phyloP scores from a whole-genome alignment of 2,329 filamentous ascomycete genomes.

The Microdochium trichocladiopsis region DNA sequence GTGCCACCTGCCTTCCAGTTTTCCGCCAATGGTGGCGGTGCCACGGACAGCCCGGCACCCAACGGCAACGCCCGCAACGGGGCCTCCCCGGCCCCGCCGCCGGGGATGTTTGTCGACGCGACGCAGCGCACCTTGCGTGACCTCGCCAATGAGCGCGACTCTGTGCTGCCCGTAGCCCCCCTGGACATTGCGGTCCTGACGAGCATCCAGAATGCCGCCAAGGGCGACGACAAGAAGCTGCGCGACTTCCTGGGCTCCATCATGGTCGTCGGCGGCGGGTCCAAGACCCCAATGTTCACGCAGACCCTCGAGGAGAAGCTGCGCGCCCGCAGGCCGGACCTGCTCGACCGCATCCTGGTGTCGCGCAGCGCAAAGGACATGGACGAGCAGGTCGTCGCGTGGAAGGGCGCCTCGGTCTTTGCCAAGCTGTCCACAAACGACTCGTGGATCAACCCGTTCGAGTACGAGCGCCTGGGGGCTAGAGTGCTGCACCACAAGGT shows the following conservation, averaged over 20 bases:
- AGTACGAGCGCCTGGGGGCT: constrained; percentile 81
- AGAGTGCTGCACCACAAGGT: constrained; percentile 81
- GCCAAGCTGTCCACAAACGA: constrained; percentile 89
- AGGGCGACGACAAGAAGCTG: constrained; percentile 86
- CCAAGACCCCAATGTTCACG: constrained; percentile 73
- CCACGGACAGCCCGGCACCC: constrained; percentile 43
- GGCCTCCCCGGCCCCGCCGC: constrained; percentile 34
- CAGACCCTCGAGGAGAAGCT: constrained; percentile 78
- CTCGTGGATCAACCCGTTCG: constrained; percentile 81
- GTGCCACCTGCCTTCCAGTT: constrained; percentile 50
- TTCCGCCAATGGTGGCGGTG: constrained; percentile 37
- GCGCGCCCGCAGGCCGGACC: constrained; percentile 55
- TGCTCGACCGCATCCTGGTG: constrained; percentile 54
- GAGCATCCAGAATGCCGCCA: constrained; percentile 79
- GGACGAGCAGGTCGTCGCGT: constrained; percentile 93
- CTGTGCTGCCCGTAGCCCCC: constrained; percentile 72
- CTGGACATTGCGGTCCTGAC: constrained; percentile 87
- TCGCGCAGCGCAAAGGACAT: constrained; percentile 78
- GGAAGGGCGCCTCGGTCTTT: constrained; percentile 98
- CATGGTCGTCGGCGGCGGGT: constrained; percentile 83
- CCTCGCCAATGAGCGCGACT: constrained; percentile 66
- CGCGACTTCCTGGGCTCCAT: constrained; percentile 84
- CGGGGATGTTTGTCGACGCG: constrained; percentile 43
- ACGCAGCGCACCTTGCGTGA: constrained; percentile 40
- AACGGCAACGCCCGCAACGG: constrained; percentile 42